Evolutionary conservation across 1,284 basidiomycete species (phyloP).

Genomic region (Ustilago nuda): DNA sequence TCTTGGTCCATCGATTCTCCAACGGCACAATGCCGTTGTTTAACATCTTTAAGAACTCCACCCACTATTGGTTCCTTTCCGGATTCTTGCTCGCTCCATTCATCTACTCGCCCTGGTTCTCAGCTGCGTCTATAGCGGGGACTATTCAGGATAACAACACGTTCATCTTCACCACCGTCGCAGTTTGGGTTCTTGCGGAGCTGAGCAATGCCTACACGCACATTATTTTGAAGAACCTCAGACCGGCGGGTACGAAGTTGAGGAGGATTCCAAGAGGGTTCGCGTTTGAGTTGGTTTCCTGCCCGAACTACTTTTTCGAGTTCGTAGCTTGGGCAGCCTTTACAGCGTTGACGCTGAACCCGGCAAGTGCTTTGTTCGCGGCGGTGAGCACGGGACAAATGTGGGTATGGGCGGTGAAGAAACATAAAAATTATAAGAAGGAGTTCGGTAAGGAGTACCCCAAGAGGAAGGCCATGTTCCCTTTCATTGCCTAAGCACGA

Average conservation of each 20-base stretch:
- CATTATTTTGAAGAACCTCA: slow-evolving; percentile 82
- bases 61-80: slow-evolving; percentile 76
- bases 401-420: slow-evolving; percentile 90
- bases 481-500: slow-evolving; percentile 73
- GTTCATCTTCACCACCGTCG: slow-evolving; percentile 79
- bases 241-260: slow-evolving; percentile 82
- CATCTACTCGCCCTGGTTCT: slow-evolving; percentile 71
- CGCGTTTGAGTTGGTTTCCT: slow-evolving; percentile 85
- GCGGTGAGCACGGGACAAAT: slow-evolving; percentile 79
- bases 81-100: slow-evolving; percentile 71
- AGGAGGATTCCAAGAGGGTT: slow-evolving; percentile 83
- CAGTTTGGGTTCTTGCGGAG: slow-evolving; percentile 82
- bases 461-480: slow-evolving; percentile 82
- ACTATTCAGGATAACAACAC: slow-evolving; percentile 77
- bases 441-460: slow-evolving; percentile 89
- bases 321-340: slow-evolving; percentile 80
- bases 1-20: slow-evolving; percentile 87
- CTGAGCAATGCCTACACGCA: slow-evolving; percentile 89
- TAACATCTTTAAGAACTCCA: slow-evolving; percentile 85
- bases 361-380: slow-evolving; percentile 80
- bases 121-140: slow-evolving; percentile 78
- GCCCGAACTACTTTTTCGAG: slow-evolving; percentile 97
- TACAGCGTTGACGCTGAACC: slow-evolving; percentile 77
- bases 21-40: slow-evolving; percentile 90
- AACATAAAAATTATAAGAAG: slow-evolving; percentile 89